Evolutionary conservation across 2,329 filamentous ascomycete genomes (phyloP).

Genomic region (Alternaria rosae): DNA sequence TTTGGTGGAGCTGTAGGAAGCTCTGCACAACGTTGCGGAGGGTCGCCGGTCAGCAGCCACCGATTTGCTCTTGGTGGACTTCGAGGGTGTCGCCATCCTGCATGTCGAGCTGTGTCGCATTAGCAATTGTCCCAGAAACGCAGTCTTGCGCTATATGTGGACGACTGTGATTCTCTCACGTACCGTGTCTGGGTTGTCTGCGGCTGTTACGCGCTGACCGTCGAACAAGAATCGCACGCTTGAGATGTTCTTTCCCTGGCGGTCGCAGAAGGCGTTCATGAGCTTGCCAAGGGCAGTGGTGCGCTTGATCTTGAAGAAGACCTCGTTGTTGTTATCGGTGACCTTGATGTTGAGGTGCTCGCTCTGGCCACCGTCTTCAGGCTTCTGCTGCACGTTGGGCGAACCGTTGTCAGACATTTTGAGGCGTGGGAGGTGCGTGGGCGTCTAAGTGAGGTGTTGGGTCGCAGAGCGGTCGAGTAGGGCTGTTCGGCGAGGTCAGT

Average conservation of each 20-base stretch:
- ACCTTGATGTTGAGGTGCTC: constrained; percentile 99
- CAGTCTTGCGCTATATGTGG: neutral
- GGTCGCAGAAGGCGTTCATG: constrained; percentile 97
- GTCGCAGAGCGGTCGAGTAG: neutral
- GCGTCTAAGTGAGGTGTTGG: constrained; percentile 2
- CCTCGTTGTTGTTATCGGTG: constrained; percentile 98
- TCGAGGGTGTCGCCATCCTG: constrained; percentile 93
- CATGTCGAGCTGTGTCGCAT: constrained; percentile 81
- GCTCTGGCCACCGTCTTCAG: constrained; percentile 57
- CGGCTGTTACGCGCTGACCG: constrained; percentile 87
- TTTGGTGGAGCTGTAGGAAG: constrained; percentile 5
- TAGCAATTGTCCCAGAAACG: neutral
- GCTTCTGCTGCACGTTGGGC: constrained; percentile 53
- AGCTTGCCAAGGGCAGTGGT: constrained; percentile 95
- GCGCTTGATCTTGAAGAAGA: constrained; percentile 99
- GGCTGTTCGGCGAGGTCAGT: constrained; percentile 24
- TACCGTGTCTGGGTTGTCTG: constrained; percentile 91
- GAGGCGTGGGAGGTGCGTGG: constrained; percentile 4
- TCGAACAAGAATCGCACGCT: constrained; percentile 96
- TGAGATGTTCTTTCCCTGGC: constrained; percentile 84
- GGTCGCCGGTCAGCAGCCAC: constrained; percentile 61
- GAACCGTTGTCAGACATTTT: constrained; percentile 55
- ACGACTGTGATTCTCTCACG: constrained; percentile 51
- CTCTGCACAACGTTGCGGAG: constrained; percentile 7
- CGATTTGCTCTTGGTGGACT: constrained; percentile 98